phyloP scores from a whole-genome alignment of 164 flowering plant genomes.

The Chloranthus sessilifolius region DNA sequence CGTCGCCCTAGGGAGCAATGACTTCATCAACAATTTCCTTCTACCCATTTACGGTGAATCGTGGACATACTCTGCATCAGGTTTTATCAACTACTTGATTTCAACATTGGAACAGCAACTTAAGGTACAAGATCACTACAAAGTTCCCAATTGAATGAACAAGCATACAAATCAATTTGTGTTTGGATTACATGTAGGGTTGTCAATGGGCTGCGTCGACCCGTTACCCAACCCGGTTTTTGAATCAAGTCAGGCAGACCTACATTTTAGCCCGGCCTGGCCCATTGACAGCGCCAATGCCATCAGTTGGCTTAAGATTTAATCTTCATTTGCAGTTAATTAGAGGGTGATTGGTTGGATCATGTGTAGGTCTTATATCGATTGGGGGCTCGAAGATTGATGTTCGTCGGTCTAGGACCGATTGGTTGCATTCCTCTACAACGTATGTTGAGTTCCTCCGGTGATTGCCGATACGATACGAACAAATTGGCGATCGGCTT shows the following conservation, averaged over 20 bases:
- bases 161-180: neutral
- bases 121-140: constrained; percentile 29
- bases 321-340: neutral
- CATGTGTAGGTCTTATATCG: constrained; percentile 43
- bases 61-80: constrained; percentile 52
- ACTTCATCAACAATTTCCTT: constrained; percentile 89
- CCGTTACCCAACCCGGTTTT: neutral
- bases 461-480: constrained; percentile 53
- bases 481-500: constrained; percentile 62
- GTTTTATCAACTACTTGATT: constrained; percentile 51
- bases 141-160: neutral
- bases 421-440: constrained; percentile 96
- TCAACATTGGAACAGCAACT: constrained; percentile 56
- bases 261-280: neutral
- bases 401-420: constrained; percentile 84
- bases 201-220: neutral
- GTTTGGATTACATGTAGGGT: neutral
- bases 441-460: constrained; percentile 52
- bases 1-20: constrained; percentile 89
- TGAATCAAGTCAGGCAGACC: neutral
- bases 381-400: constrained; percentile 63
- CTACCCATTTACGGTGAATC: constrained; percentile 69
- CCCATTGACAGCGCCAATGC: neutral
- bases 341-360: neutral
- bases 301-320: neutral